phyloP scores from a whole-genome alignment of 331 rosid species.

The Rosa hybrid region DNA sequence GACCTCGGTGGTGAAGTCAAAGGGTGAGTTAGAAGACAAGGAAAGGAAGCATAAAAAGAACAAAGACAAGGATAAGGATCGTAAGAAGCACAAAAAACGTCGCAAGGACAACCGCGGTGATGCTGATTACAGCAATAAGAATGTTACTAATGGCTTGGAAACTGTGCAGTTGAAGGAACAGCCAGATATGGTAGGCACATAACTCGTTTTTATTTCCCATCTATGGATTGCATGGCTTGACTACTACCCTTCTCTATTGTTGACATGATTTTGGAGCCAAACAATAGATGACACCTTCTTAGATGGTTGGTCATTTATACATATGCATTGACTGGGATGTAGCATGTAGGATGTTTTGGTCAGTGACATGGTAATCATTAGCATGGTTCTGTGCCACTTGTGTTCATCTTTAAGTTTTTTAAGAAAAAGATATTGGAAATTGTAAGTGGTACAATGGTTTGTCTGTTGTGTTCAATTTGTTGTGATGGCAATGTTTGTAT shows the following conservation, averaged over 20 bases:
- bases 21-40: constrained; percentile 19
- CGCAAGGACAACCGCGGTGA: constrained; percentile 6
- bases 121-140: background rate
- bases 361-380: background rate
- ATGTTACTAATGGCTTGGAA: background rate
- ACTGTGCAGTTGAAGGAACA: constrained; percentile 20
- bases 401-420: background rate
- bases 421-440: background rate
- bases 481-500: background rate
- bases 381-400: background rate
- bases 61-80: constrained; percentile 16
- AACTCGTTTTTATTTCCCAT: constrained; percentile 3
- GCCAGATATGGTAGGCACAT: constrained; percentile 16
- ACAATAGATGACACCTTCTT: background rate
- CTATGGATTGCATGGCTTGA: constrained; percentile 4
- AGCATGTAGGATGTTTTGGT: background rate
- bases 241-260: background rate
- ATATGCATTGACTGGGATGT: background rate
- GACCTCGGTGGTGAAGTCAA: constrained; percentile 17
- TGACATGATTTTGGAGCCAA: background rate
- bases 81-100: constrained; percentile 21
- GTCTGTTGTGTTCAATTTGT: background rate
- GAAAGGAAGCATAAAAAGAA: constrained; percentile 27
- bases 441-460: background rate
- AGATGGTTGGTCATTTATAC: background rate